phyloP scores from a whole-genome alignment of 148 eudicot species.

The Bassia scoparia region DNA sequence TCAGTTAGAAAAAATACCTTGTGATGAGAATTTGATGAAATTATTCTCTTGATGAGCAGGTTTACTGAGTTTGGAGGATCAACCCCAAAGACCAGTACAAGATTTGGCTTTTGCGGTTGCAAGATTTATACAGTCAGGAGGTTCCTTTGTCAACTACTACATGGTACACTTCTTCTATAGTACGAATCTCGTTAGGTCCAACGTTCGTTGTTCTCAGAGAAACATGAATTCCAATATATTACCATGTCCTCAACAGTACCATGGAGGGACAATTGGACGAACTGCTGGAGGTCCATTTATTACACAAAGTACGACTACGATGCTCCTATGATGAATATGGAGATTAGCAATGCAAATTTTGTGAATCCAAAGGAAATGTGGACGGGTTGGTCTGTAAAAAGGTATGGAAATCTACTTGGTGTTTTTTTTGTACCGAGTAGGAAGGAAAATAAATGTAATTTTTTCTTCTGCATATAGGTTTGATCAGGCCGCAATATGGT shows the following conservation, averaged over 20 bases:
- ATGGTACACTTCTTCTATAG: conserved; percentile 48
- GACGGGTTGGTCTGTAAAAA: too few relatives aligned
- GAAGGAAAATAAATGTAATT: background rate
- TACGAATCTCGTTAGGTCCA: background rate
- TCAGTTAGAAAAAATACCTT: background rate
- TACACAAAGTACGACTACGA: conserved; percentile 91
- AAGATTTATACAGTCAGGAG: conserved; percentile 74
- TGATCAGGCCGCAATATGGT: conserved; percentile 75
- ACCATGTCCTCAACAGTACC: conserved; percentile 52
- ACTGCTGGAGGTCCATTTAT: conserved; percentile 93
- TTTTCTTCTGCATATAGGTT: conserved; percentile 41
- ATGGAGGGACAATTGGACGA: conserved; percentile 91
- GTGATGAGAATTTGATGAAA: background rate
- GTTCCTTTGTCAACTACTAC: conserved; percentile 88
- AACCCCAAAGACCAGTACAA: conserved; percentile 69
- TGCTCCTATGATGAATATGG: conserved; percentile 96
- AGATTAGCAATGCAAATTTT: background rate
- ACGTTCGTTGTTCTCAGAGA: background rate
- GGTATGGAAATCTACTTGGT: background rate
- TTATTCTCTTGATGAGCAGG: conserved; percentile 34
- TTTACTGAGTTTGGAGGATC: conserved; percentile 83
- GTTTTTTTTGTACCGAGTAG: background rate
- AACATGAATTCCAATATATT: conserved; percentile 2
- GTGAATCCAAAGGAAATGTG: background rate
- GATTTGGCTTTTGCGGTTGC: conserved; percentile 93